phyloP scores from a whole-genome alignment of 768 basidiomycete genomes.

The Mycena chlorophos region DNA sequence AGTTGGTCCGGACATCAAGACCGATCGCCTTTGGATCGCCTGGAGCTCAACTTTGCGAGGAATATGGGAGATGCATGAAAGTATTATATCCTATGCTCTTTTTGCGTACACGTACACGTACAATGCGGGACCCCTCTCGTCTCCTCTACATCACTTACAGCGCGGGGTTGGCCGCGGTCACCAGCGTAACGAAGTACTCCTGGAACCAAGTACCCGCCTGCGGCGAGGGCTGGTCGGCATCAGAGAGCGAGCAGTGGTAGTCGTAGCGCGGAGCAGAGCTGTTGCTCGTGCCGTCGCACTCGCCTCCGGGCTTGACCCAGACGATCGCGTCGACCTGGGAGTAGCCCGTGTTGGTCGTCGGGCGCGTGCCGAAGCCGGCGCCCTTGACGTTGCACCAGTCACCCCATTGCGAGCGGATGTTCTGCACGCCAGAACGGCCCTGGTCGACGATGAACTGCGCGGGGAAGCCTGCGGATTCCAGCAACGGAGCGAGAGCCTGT shows the following conservation, averaged over 20 bases:
- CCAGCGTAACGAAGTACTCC: constrained; percentile 60
- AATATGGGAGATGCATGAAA: too few species aligned
- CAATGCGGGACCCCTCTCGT: constrained; percentile 2
- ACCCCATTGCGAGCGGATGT: constrained; percentile 60
- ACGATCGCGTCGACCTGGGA: constrained; percentile 43
- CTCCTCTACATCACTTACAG: constrained; percentile 34
- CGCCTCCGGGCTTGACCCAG: constrained; percentile 49
- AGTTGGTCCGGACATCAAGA: too few species aligned
- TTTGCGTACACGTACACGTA: not conserved
- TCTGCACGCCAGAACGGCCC: constrained; percentile 62
- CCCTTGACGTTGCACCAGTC: constrained; percentile 71
- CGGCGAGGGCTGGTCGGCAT: constrained; percentile 56
- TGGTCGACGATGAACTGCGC: constrained; percentile 69
- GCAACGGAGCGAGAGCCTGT: constrained; percentile 50
- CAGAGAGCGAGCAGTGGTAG: constrained; percentile 44
- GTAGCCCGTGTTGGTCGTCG: constrained; percentile 40
- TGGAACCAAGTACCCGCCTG: constrained; percentile 72
- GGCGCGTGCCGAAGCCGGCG: constrained; percentile 47
- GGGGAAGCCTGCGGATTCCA: constrained; percentile 48
- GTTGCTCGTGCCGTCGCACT: constrained; percentile 46
- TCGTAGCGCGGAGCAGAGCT: constrained; percentile 24
- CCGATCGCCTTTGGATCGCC: too few species aligned
- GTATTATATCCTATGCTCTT: too few species aligned
- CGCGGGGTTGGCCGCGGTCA: constrained; percentile 53
- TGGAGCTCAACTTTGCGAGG: too few species aligned